phyloP scores from a whole-genome alignment of 768 basidiomycete species.

The Multifurca ochricompacta region DNA sequence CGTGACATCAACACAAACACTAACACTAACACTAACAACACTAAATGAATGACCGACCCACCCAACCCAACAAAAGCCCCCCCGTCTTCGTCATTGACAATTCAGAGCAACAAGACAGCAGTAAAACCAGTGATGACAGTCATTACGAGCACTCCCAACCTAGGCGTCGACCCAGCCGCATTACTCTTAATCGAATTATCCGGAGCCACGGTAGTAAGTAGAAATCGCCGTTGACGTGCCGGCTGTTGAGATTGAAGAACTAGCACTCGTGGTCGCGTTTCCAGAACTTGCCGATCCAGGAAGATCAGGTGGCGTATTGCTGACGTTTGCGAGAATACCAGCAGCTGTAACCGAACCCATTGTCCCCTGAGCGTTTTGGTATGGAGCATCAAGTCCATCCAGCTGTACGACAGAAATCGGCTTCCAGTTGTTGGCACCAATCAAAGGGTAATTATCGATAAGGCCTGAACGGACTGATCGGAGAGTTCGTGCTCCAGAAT shows the following conservation, averaged over 20 bases:
- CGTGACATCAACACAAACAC: too few species aligned
- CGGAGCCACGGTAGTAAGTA: neutral
- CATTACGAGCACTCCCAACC: neutral
- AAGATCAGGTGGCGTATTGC: neutral
- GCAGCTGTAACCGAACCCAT: constrained; percentile 4
- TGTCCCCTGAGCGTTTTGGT: constrained; percentile 16
- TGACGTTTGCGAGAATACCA: neutral
- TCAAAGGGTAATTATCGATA: constrained; percentile 11
- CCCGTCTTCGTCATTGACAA: neutral
- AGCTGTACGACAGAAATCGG: constrained; percentile 7
- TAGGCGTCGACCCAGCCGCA: neutral
- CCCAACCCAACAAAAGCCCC: too few species aligned
- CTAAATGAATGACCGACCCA: too few species aligned
- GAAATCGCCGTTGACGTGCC: neutral
- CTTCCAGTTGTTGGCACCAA: constrained; percentile 12
- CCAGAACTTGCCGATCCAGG: neutral
- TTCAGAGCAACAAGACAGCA: neutral
- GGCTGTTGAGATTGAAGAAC: neutral
- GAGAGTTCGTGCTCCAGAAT: constrained; percentile 39
- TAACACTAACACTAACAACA: too few species aligned
- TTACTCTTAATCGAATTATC: neutral
- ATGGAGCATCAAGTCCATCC: constrained; percentile 5
- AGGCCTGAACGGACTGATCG: constrained; percentile 21
- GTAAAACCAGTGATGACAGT: neutral
- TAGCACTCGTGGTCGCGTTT: neutral